Evolutionary conservation across 2,329 filamentous ascomycete species (phyloP).

Genomic region (Aspergillus clavatus): DNA sequence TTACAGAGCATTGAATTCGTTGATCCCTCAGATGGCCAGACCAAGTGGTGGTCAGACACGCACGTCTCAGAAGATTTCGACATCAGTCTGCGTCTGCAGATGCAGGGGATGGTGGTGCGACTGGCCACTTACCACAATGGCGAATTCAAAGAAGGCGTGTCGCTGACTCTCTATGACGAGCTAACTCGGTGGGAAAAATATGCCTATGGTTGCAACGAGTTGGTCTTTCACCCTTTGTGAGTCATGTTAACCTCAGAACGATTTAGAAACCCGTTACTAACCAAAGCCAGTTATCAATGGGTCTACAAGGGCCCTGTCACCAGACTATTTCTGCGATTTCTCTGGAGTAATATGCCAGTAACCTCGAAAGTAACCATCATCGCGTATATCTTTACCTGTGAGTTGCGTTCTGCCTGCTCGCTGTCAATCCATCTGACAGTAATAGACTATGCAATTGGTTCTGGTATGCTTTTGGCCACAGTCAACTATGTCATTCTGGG

Average conservation of each 20-base stretch:
- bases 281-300: slow-evolving; percentile 54
- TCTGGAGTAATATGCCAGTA: slow-evolving; percentile 58
- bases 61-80: slow-evolving; percentile 77
- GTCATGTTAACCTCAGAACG: background rate
- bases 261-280: background rate
- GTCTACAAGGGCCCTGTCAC: slow-evolving; percentile 70
- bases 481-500: slow-evolving; percentile 68
- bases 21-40: slow-evolving; percentile 50
- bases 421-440: background rate
- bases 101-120: slow-evolving; percentile 62
- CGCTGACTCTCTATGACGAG: slow-evolving; percentile 78
- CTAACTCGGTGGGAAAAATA: slow-evolving; percentile 76
- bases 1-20: slow-evolving; percentile 12
- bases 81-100: slow-evolving; percentile 67
- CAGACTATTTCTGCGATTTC: slow-evolving; percentile 68
- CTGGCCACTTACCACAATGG: slow-evolving; percentile 64
- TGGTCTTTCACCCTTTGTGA: slow-evolving; percentile 69
- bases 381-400: slow-evolving; percentile 62
- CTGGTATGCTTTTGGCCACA: slow-evolving; percentile 61
- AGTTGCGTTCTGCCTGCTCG: slow-evolving; percentile 1
- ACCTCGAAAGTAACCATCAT: slow-evolving; percentile 67
- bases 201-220: slow-evolving; percentile 76
- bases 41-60: slow-evolving; percentile 69
- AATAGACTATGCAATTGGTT: slow-evolving; percentile 62
- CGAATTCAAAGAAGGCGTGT: slow-evolving; percentile 75